Evolutionary conservation across 2,329 filamentous ascomycete genomes (phyloP), one percentile per base, ranked within the genome.

Genomic region (Fusarium piperis): DNA sequence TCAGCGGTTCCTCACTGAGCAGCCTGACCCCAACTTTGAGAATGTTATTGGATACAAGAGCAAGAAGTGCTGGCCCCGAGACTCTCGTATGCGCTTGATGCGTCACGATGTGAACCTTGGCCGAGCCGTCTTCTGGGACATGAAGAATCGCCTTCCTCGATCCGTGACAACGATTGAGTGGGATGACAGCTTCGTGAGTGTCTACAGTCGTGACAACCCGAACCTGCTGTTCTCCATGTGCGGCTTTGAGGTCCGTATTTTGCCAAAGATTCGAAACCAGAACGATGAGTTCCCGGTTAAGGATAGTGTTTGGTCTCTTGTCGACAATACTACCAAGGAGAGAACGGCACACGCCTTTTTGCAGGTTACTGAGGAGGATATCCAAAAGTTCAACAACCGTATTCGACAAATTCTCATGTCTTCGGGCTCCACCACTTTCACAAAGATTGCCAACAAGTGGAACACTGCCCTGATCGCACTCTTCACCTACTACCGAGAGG

Each of bases 361-460:
- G 60, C 95, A 98, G 78, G 96, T 99, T 23, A 98, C 96, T 0
- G 95, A 98, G 78, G 96, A 98, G 79, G 96, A 99, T 78, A 95
- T 99, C 55, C 93, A 95, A 73, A 98, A 98, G 82, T 99, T 99
- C 87, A 99, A 99, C 83, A 99, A 99, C 81, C 92, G 97, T 44
- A 99, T 99, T 78, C 91, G 96, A 66, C 96, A 99, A 79, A 99
- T 99, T 79, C 87, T 99, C 63, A 99, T 99, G 96, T 98, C 95
- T 12, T 98, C 96, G 65, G 97, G 96, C n/a, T 97, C 94, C 6
- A 99, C 96, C 0, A 99, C 96, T 0, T 99, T 99, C 84, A 99
- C 96, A 51, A 99, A 99, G 88, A 99, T 99, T 78, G 96, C 97
- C 52, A 99, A 99, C 84, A 99, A 99, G 84, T 99, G 97, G 96